Percentiles rank a stretch among this genome's conserved stretches.
phyloP scores from a whole-genome alignment of 1,139 yeast species.

The Meyerozyma sp. region DNA sequence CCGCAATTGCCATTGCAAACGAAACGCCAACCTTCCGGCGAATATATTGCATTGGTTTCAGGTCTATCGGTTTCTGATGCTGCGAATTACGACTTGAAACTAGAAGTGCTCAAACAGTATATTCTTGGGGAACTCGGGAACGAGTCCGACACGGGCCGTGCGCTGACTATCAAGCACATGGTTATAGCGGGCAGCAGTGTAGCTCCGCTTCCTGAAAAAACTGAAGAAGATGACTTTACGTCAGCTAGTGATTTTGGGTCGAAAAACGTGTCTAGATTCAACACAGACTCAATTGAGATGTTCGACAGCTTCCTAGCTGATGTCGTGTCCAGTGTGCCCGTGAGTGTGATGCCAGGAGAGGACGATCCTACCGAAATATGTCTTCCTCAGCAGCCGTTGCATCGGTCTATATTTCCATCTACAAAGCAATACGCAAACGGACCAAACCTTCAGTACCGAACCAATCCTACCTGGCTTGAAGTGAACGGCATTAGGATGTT shows the following conservation, averaged over 20 bases:
- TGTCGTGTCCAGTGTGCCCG: constrained; percentile 56
- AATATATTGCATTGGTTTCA: constrained; percentile 59
- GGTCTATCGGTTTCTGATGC: constrained; percentile 59
- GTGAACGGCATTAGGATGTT: constrained; percentile 52
- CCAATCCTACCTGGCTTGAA: constrained; percentile 75
- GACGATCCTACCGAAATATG: constrained; percentile 79
- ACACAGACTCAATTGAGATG: constrained; percentile 31
- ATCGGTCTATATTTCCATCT: constrained; percentile 59
- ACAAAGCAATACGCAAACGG: constrained; percentile 40
- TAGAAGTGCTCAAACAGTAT: constrained; percentile 66
- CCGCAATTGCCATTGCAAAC: constrained; percentile 43
- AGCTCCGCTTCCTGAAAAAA: constrained; percentile 21
- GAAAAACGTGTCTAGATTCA: constrained; percentile 45
- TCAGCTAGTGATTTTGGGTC: constrained; percentile 47
- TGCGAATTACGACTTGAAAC: constrained; percentile 33
- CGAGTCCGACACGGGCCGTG: constrained; percentile 17
- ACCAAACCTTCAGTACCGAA: constrained; percentile 39
- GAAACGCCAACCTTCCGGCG: constrained; percentile 7
- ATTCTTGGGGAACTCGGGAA: constrained; percentile 64
- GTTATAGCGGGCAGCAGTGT: constrained; percentile 77
- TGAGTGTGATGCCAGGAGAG: constrained; percentile 79
- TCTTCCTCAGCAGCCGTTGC: constrained; percentile 87
- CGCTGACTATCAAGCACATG: constrained; percentile 43
- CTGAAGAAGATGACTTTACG: constrained; percentile 25
- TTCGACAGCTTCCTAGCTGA: constrained; percentile 60